A percentile compares a stretch with the other conserved stretches of the same genome.
These are phyloP conservation scores for Alternaria arborescens DNA, from an alignment of 2,329 filamentous ascomycete genomes.

Conservation along the genomic window DNA sequence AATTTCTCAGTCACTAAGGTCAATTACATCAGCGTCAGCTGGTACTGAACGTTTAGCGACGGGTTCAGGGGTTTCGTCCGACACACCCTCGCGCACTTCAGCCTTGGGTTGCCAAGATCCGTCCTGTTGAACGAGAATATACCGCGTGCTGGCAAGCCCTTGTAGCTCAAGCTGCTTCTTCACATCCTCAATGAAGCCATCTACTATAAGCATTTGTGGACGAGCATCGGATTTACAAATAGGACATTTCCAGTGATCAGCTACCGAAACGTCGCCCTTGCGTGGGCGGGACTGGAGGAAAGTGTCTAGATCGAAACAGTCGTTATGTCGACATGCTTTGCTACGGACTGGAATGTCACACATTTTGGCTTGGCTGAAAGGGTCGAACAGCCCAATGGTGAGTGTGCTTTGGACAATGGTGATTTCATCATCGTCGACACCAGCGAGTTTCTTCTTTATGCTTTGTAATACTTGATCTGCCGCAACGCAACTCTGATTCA, in stretches of 20 bases:
- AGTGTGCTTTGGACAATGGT: slow-evolving; percentile 51
- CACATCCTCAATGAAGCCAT: slow-evolving; percentile 76
- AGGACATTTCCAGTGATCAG: slow-evolving; percentile 86
- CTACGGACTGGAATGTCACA: slow-evolving; percentile 78
- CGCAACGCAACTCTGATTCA: slow-evolving; percentile 46
- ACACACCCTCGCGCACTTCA: slow-evolving; percentile 15
- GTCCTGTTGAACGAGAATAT: slow-evolving; percentile 70
- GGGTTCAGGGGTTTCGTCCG: neutral
- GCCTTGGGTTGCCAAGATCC: slow-evolving; percentile 70
- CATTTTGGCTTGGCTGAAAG: slow-evolving; percentile 58
- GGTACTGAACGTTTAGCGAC: neutral
- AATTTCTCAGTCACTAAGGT: slow-evolving; percentile 20
- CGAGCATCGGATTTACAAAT: slow-evolving; percentile 81
- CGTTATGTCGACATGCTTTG: slow-evolving; percentile 73
- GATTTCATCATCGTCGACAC: slow-evolving; percentile 69
- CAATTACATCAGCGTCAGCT: slow-evolving; percentile 13
- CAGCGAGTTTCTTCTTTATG: slow-evolving; percentile 64
- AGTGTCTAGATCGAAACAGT: slow-evolving; percentile 89
- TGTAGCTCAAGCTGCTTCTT: slow-evolving; percentile 62
- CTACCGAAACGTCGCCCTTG: slow-evolving; percentile 47
- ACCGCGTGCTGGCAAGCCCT: slow-evolving; percentile 62
- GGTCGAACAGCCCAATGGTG: slow-evolving; percentile 58
- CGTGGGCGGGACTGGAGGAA: slow-evolving; percentile 66
- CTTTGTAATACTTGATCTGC: slow-evolving; percentile 61
- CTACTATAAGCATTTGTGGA: slow-evolving; percentile 73